phyloP scores from a whole-genome alignment of 164 flowering plant species.

The Magnolia kwangsiensis region DNA sequence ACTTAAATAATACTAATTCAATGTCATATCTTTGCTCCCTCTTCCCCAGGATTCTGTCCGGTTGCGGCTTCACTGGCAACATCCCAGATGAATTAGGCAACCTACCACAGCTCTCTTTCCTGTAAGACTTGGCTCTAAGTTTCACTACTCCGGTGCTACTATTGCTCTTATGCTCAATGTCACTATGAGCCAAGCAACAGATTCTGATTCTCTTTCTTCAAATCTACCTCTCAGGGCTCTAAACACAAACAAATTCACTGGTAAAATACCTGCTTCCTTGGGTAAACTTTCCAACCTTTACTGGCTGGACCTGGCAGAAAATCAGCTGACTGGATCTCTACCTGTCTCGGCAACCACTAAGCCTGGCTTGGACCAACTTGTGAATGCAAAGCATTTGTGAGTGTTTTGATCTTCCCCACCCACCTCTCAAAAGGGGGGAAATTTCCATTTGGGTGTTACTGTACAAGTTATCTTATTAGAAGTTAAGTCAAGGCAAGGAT shows the following conservation, averaged over 20 bases:
- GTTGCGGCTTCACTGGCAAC: slow-evolving; percentile 69
- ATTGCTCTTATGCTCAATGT: background rate
- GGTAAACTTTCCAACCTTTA: slow-evolving; percentile 77
- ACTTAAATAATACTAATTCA: background rate
- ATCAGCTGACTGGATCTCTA: slow-evolving; percentile 63
- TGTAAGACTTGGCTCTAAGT: slow-evolving; percentile 43
- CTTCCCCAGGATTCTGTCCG: slow-evolving; percentile 63
- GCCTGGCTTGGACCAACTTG: slow-evolving; percentile 76
- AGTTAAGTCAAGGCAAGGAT: background rate
- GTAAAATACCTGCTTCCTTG: slow-evolving; percentile 67
- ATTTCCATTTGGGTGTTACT: slow-evolving; percentile 10
- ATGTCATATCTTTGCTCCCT: background rate
- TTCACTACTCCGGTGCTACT: background rate
- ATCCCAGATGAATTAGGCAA: slow-evolving; percentile 76
- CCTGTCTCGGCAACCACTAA: slow-evolving; percentile 56
- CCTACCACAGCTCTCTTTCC: slow-evolving; percentile 55
- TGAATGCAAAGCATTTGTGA: slow-evolving; percentile 78
- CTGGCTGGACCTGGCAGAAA: slow-evolving; percentile 92
- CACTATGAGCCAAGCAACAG: background rate
- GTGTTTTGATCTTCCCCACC: background rate
- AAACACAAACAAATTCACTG: slow-evolving; percentile 74
- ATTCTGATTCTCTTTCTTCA: background rate
- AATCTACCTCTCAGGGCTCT: slow-evolving; percentile 55
- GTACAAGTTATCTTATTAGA: background rate
- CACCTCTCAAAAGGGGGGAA: background rate